Base-by-base conservation (phyloP, 805 yeast genomes). In the Schizosaccharomyces octosporus region DNA sequence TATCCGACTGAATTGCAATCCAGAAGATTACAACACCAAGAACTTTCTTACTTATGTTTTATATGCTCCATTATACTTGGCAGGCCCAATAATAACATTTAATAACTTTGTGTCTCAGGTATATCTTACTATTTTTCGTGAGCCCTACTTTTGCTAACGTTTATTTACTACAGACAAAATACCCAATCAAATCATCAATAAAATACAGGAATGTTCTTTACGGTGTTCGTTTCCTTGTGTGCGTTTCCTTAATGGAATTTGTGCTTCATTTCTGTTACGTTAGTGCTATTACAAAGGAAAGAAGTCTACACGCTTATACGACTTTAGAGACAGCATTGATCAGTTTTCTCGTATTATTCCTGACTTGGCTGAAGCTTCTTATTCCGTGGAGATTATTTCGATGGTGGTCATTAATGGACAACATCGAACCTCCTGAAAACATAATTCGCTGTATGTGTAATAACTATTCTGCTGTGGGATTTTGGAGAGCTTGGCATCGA, bases 401-500 rank as follows among this genome's bases (percentile, higher is more conserved):
- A 64, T 76, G 90, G 65, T 93, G 99, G 98, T 79, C 93, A 6
- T 73, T 93, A 62, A 66, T 86, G n/a, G 99, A 93, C 71, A 86
- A 85, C 0, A 87, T 90, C 61, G 97, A 93, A 68, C 86, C 97
- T 0, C 97, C 98, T 1, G 99, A 93, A 69, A 93, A 93, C 68
- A 93, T 93, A 97, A 82, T 93, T 62, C 76, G 99, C 63, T 89
- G 97, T 69, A 87, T 93, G 81, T 85, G 87, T 70, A 87, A 93
- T 72, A 93, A 93, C 72, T 93, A 83, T 71, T 84, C 95, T 42
- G 93, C 96, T 0, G 71, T 87, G 64, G 87, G 93, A n/a, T 93
- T 93, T 70, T 93, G 99, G 99, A 79, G 97, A 69, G 95, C 95
- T 3, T 93, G 99, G 99, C 99, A 93, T 72, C 79, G 97, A 68